Base-by-base conservation (phyloP, 106 monocot genomes). In the Allium fistulosum region DNA sequence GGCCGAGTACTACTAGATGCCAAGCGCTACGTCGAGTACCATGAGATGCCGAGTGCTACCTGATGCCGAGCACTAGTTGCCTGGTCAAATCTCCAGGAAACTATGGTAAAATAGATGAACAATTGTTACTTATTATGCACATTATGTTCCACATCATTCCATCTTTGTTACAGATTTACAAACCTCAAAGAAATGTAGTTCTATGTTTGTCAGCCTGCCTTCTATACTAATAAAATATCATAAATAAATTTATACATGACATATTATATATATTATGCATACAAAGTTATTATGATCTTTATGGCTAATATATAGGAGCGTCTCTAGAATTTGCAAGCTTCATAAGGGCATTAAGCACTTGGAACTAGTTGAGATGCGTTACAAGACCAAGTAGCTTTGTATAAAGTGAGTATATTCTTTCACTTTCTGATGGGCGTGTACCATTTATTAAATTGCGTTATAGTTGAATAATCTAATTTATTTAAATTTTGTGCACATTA, bases 101-200 rank as follows among this genome's bases (percentile, higher is more conserved):
- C n/a, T n/a, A n/a, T n/a, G 22, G 22, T 22, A 22, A 22, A 22
- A 22, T 22, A 22, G 22, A 22, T 22, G 0, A 22, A 22, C 22
- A 37, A 1, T 37, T 37, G 37, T 5, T 37, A 37, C 37, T 37
- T 37, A 5, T 37, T 37, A 37, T 37, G 37, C 37, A 37, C 37
- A 37, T 37, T 37, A 37, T 37, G 1, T 37, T 5, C 37, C 37
- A 37, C 2, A 37, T 37, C 37, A 52, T 53, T 17, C 8, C 67
- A 51, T 26, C 66, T 48, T 8, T 59, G 26, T 22, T 84, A 68
- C 82, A 93, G 93, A 71, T 93, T 46, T 88, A 77, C 67, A 93
- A 88, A 83, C 83, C 88, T 52, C 93, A 93, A 71, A 85, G 79
- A 72, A 93, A 93, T 69, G 77, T 75, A 53, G 72, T 93, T 77